Percentiles rank a stretch among this genome's conserved stretches.
Conservation (phyloP, 805 yeast genomes). For the Yamadazyma ubonensis region DNA sequence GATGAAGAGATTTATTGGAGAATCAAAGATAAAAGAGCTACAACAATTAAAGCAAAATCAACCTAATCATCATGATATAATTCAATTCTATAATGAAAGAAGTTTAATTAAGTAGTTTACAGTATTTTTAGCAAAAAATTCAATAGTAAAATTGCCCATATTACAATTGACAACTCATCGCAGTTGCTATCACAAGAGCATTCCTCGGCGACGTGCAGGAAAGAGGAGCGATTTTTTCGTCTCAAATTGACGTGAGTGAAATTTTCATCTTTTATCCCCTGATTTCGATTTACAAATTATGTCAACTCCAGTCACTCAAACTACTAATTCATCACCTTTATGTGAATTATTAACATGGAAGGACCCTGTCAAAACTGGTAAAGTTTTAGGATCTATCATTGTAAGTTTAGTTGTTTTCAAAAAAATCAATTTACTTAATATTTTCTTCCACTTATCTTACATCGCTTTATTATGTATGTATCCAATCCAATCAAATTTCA, state of each 20-base stretch:
- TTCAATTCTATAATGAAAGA: constrained; percentile 7
- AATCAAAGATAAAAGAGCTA: constrained; percentile 17
- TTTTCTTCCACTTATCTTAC: constrained; percentile 60
- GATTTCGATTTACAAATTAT: constrained; percentile 9
- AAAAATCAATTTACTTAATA: constrained; percentile 59
- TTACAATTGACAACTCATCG: too few relatives aligned
- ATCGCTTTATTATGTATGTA: constrained; percentile 49
- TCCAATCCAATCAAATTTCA: too few relatives aligned
- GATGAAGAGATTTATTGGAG: constrained; percentile 19
- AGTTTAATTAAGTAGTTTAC: too few relatives aligned
- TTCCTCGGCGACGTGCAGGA: constrained; percentile 1
- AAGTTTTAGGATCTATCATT: constrained; percentile 66
- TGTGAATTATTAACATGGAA: constrained; percentile 64
- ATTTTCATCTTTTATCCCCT: constrained; percentile 4
- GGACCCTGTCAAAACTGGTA: constrained; percentile 73
- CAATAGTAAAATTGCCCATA: too few relatives aligned
- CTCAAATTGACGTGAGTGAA: constrained; percentile 8
- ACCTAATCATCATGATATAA: constrained; percentile 8
- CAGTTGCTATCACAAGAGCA: constrained; percentile 12
- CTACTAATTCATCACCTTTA: constrained; percentile 13
- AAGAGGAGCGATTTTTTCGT: constrained; percentile 4
- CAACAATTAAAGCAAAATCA: constrained; percentile 4
- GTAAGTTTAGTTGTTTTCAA: constrained; percentile 56
- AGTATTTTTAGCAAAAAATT: too few relatives aligned
- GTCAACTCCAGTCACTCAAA: constrained; percentile 14